Base-by-base conservation (phyloP, 164 flowering plant species). In the Akebia trifoliata region DNA sequence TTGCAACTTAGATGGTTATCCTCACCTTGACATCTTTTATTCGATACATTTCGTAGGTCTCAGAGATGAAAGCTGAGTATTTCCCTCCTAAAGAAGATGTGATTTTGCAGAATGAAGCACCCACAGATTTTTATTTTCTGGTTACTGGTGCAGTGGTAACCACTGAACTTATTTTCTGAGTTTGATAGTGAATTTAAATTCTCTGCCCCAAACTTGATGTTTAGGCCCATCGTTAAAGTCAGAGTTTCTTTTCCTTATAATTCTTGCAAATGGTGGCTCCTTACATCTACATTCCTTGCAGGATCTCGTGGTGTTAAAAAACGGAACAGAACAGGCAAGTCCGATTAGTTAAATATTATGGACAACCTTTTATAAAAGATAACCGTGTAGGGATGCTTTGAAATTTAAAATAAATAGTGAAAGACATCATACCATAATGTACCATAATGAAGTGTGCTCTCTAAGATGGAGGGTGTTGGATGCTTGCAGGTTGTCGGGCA, bases 31-130 rank as follows among this genome's bases (percentile, higher is more conserved):
- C 34, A 24, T 34, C 51, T 57, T 34, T 17, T 15, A 44, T 21
- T 17, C 31, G 29, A 18, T 11, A 17, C 35, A 53, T 48, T 43
- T 50, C 52, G 15, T 60, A 90, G 97, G 95, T 91, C 34, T 86
- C 98, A 3, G 98, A 87, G 71, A 89, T 89, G 95, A 92, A 85
- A 74, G 84, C 94, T 2, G 97, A 89, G 71, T 92, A 83, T 63
- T 92, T 84, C 65, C 89, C 95, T 51, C 95, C 98, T n/a, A 89
- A 81, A 66, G 95, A 87, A 77, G 97, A 92, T 67, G 84, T 89
- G 29, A 87, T 89, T 57, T 76, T 92, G 71, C 97, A 87, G 66
- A 91, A 92, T 69, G 98, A 92, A 78, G 94, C 97, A 36, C 97
- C 98, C 2, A 89, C 95, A 17, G 98, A 92, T 66, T 85, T 92